Evolutionary conservation across 2,329 filamentous ascomycete species (phyloP), one percentile per base, ranked within the genome.

Genomic region (Monosporascus sp.): DNA sequence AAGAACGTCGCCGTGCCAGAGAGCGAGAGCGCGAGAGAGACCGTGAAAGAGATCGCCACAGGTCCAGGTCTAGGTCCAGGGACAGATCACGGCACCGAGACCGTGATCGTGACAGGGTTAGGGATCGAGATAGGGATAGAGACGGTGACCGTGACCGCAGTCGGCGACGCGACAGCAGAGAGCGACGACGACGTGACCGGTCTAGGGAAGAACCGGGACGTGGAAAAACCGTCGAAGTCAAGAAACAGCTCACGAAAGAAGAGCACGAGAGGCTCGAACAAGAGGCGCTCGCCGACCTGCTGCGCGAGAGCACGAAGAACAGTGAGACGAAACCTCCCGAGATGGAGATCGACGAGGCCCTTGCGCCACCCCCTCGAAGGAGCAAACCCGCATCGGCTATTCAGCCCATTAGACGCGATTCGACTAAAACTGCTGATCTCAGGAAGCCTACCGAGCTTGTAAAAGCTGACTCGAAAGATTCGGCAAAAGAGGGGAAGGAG

Each of bases 211-310:
- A 70, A 17, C 69, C 70, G 22, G 68, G 69, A 37, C 69, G 56
- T 24, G 61, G 58, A 22, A 63, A 72, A 38, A 66, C 77, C 0
- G 75, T 76, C 52, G 72, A 78, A 43, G 64, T 74, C 41, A 79
- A 80, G 65, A 78, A 82, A 62, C 73, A 79, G 48, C 73, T 84
- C 11, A 79, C 79, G 7, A 78, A 82, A 55, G 81, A 84, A 58
- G 80, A 85, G 40, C 75, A 79, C 26, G 77, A 82, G 51, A 73
- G 76, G 19, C 72, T 85, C 7, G 81, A 85, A 60, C 76, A 78
- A 60, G 79, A 83, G 58, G 81, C 81, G 1, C 68, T 85, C 54
- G 79, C 77, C 20, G 78, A 85, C 55, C 72, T 85, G 16, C 66
- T 85, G 14, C 74, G 81, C n/a, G 81, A 84, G 60, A 84, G 80